phyloP scores from a whole-genome alignment of 2,329 filamentous ascomycete genomes.

The Sporothrix luriei region DNA sequence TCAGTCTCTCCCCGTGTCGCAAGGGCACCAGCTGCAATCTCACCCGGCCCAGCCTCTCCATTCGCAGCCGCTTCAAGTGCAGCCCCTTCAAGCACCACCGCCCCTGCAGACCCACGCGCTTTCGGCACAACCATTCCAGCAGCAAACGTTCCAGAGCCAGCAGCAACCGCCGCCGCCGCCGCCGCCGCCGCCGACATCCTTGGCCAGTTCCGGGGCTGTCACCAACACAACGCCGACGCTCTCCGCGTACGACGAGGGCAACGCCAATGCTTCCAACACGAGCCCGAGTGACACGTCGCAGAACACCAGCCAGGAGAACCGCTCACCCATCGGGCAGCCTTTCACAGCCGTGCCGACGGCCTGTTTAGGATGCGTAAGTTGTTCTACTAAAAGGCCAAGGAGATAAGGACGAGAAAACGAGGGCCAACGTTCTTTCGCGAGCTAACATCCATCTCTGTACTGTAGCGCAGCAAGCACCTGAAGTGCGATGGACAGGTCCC shows the following conservation, averaged over 20 bases:
- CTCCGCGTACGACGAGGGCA: conserved; percentile 20
- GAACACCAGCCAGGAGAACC: background rate
- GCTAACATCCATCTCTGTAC: background rate
- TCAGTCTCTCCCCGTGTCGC: background rate
- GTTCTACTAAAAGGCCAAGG: background rate
- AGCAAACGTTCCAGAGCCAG: conserved; percentile 13
- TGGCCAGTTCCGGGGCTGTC: background rate
- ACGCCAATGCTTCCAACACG: conserved; percentile 3
- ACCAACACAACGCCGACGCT: conserved; percentile 19
- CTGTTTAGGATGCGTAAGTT: conserved; percentile 59
- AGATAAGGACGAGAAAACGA: background rate
- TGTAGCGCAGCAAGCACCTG: conserved; percentile 65
- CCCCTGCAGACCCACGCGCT: background rate
- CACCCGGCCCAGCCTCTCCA: conserved; percentile 8
- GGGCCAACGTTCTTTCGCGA: background rate
- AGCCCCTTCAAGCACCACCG: background rate
- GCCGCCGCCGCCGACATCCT: background rate
- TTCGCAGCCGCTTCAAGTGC: background rate
- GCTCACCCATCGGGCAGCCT: conserved; percentile 3
- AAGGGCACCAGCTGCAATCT: conserved; percentile 7
- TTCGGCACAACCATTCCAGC: background rate
- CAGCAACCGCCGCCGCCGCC: background rate
- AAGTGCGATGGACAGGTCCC: conserved; percentile 74
- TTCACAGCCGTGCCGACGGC: conserved; percentile 48
- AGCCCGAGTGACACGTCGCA: conserved; percentile 30